A percentile compares a stretch with the other conserved stretches of the same genome.
Conservation (phyloP, 352 stramenopile species). For the Globisporangium yorkense region DNA sequence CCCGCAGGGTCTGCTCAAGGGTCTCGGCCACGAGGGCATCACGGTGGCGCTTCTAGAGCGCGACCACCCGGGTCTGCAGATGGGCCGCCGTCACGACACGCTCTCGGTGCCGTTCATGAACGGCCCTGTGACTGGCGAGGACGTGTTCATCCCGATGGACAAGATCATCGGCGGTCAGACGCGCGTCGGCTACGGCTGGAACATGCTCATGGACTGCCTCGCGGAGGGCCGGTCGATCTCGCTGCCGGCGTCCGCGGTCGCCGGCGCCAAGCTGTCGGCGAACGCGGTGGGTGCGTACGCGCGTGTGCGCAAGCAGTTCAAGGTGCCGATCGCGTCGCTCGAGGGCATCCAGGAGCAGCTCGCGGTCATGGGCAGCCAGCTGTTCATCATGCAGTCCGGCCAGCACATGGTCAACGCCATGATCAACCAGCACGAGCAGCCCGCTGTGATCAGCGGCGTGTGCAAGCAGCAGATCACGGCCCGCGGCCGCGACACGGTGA, state of each 20-base stretch:
- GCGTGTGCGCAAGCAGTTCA: conserved; percentile 97
- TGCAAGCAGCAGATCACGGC: conserved; percentile 99
- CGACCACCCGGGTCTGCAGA: conserved; percentile 91
- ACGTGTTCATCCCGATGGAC: conserved; percentile 98
- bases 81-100: conserved; percentile 95
- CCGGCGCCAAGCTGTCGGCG: conserved; percentile 88
- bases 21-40: conserved; percentile 92
- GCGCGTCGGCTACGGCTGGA: conserved; percentile 96
- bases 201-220: conserved; percentile 99
- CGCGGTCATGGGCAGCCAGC: conserved; percentile 89
- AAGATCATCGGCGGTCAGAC: conserved; percentile 97
- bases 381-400: conserved; percentile 93
- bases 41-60: conserved; percentile 95
- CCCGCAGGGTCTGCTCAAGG: conserved; percentile 92
- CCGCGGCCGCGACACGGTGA: conserved; percentile 92
- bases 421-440: conserved; percentile 98
- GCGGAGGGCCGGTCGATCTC: conserved; percentile 96
- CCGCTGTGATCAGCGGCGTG: conserved; percentile 96
- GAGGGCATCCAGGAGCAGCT: conserved; percentile 98
- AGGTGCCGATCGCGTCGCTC: conserved; percentile 97
- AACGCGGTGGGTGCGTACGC: conserved; percentile 94
- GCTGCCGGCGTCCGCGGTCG: conserved; percentile 93
- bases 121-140: conserved; percentile 92
- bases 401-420: conserved; percentile 98
- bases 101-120: conserved; percentile 98